A percentile compares a stretch with the other conserved stretches of the same genome.
phyloP scores from a whole-genome alignment of 208 protist genomes.

The Herpetomonas samuelpessoai region DNA sequence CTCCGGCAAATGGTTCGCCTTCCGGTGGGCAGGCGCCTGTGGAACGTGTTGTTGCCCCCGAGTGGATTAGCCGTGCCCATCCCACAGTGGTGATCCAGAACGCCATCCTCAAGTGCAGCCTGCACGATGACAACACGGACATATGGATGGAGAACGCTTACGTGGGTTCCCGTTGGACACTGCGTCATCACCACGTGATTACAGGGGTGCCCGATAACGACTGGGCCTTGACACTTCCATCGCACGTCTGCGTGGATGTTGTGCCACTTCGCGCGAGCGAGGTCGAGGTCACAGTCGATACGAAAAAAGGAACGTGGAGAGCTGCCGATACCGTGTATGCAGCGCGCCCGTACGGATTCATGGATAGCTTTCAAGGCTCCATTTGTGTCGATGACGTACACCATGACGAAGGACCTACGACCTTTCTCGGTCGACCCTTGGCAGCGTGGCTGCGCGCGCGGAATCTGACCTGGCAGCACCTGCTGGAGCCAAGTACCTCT shows the following conservation, averaged over 20 bases:
- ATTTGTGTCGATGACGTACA: too few species aligned
- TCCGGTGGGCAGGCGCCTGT: background rate
- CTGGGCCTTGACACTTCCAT: constrained; percentile 35
- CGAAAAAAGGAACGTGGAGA: too few species aligned
- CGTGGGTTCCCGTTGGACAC: constrained; percentile 21
- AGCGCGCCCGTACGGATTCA: constrained; percentile 38
- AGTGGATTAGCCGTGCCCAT: background rate
- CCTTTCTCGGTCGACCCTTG: constrained; percentile 30
- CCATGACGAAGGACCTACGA: constrained; percentile 13
- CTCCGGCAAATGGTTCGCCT: background rate
- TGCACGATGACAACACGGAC: constrained; percentile 1
- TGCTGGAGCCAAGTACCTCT: too few species aligned
- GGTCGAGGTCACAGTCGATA: too few species aligned
- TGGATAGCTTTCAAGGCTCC: constrained; percentile 31
- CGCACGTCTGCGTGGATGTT: constrained; percentile 27
- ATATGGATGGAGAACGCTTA: constrained; percentile 53
- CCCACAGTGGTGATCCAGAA: constrained; percentile 24
- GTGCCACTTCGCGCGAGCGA: constrained; percentile 16
- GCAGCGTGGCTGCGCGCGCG: constrained; percentile 26
- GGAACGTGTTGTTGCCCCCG: background rate
- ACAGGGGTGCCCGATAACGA: constrained; percentile 40
- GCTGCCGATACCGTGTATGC: constrained; percentile 11
- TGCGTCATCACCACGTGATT: constrained; percentile 27
- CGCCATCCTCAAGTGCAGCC: constrained; percentile 10
- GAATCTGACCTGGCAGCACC: constrained; percentile 16